These are phyloP conservation scores for Pseudozyma tsukubaensis DNA, from an alignment of 1,284 basidiomycete genomes.

Conservation along the genomic window DNA sequence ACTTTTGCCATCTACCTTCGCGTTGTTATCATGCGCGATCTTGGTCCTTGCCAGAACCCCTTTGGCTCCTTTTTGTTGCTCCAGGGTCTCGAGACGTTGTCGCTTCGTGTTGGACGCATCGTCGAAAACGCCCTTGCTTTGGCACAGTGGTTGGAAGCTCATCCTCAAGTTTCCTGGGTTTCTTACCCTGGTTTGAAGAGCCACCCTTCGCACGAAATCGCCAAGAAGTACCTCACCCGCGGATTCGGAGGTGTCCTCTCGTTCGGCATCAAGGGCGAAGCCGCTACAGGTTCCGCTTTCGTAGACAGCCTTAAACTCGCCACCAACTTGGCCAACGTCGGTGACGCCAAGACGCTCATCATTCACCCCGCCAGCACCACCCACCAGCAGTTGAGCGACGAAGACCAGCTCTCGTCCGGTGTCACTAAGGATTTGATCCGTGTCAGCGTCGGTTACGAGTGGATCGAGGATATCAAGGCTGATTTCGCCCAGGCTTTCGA, in stretches of 20 bases:
- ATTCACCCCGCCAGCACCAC: conserved; percentile 83
- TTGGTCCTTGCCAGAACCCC: conserved; percentile 81
- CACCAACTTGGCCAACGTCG: conserved; percentile 64
- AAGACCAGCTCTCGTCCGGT: conserved; percentile 78
- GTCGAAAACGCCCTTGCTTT: conserved; percentile 80
- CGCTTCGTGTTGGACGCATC: conserved; percentile 81
- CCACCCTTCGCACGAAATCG: conserved; percentile 77
- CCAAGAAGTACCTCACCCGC: conserved; percentile 71
- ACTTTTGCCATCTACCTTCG: conserved; percentile 82
- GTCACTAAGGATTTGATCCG: conserved; percentile 84
- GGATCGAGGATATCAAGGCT: conserved; percentile 77
- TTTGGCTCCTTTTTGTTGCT: conserved; percentile 85
- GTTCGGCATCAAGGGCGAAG: conserved; percentile 82
- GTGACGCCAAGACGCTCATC: conserved; percentile 66
- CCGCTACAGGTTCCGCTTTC: conserved; percentile 75
- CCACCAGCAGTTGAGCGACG: conserved; percentile 79
- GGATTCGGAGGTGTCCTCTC: conserved; percentile 81
- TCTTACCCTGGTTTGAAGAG: conserved; percentile 80
- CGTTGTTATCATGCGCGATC: conserved; percentile 79
- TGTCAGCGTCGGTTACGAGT: conserved; percentile 84
- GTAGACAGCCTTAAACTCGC: conserved; percentile 82
- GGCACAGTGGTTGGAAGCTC: conserved; percentile 79
- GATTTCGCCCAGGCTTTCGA: conserved; percentile 79
- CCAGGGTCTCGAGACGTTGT: conserved; percentile 87
- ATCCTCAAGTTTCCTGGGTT: conserved; percentile 82